Evolutionary conservation across 2,329 filamentous ascomycete species (phyloP).

Genomic region (Diplodia corticola): DNA sequence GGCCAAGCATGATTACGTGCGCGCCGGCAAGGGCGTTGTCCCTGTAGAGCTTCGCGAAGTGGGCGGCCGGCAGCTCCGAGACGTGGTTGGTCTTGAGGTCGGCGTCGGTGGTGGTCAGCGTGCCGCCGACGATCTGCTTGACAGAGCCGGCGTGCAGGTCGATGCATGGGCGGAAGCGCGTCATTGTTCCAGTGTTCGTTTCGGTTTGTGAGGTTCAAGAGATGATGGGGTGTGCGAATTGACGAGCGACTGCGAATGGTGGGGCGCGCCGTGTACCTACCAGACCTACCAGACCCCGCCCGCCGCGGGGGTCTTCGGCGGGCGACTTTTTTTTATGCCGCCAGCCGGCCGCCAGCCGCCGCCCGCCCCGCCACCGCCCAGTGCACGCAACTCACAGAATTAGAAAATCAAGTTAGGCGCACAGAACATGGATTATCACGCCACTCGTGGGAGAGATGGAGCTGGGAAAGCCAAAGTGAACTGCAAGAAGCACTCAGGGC

Average conservation of each 20-base stretch:
- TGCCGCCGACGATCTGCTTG: slow-evolving; percentile 97
- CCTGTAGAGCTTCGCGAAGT: slow-evolving; percentile 82
- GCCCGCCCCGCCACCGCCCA: no score
- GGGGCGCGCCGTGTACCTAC: neutral
- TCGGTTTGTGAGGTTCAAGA: no score
- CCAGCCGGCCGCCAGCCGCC: no score
- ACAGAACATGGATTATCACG: slow-evolving; percentile 10
- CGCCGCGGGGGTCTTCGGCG: no score
- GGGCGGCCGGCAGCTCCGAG: slow-evolving; percentile 74
- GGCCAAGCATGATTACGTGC: slow-evolving; percentile 95
- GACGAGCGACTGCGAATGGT: neutral
- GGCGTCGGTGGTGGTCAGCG: slow-evolving; percentile 54
- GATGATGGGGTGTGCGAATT: neutral
- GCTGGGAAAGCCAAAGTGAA: slow-evolving; percentile 1
- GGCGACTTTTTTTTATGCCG: no score
- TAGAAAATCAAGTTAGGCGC: no score
- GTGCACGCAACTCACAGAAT: no score
- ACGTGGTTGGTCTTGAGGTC: slow-evolving; percentile 86
- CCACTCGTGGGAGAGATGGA: neutral
- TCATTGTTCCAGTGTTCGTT: slow-evolving; percentile 61
- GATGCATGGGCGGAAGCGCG: slow-evolving; percentile 91
- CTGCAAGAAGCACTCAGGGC: neutral
- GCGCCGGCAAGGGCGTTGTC: slow-evolving; percentile 73
- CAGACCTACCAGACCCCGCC: neutral
- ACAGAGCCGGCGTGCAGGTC: slow-evolving; percentile 96